Evolutionary conservation across 257 asterid species (phyloP).

Genomic region (Dorcoceras hygrometricum): DNA sequence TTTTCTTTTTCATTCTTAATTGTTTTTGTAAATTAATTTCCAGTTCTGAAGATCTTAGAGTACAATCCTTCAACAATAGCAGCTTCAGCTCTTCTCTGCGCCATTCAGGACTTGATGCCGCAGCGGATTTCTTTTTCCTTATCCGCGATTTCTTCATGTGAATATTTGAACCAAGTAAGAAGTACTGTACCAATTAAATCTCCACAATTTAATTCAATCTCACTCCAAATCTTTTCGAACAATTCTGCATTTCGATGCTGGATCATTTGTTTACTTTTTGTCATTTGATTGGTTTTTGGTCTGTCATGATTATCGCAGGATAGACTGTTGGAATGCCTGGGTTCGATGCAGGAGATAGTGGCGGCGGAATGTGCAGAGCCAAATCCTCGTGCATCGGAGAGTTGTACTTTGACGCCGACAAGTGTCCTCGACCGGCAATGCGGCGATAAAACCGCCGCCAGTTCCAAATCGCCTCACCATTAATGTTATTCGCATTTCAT

Average conservation of each 20-base stretch:
- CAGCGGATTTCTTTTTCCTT: conserved; percentile 29
- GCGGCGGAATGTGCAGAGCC: conserved; percentile 21
- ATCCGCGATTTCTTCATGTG: conserved; percentile 33
- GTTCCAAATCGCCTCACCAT: neutral
- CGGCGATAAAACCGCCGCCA: conserved; percentile 22
- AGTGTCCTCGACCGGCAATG: conserved; percentile 31
- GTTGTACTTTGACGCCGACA: conserved; percentile 32
- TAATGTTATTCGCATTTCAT: too few relatives aligned
- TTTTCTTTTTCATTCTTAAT: neutral
- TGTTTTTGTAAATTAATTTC: neutral
- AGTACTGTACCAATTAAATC: neutral
- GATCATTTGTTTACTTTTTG: neutral
- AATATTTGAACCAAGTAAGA: conserved; percentile 39
- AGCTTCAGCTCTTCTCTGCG: conserved; percentile 58
- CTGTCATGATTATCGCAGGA: conserved; percentile 29
- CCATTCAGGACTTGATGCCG: conserved; percentile 40
- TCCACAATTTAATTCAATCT: neutral
- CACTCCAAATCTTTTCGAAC: neutral
- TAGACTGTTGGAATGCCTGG: conserved; percentile 37
- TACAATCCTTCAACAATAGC: conserved; percentile 49
- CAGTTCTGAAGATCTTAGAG: conserved; percentile 46
- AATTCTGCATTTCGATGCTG: neutral
- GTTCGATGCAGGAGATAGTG: conserved; percentile 32
- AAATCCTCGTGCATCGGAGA: conserved; percentile 14
- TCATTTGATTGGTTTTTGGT: neutral